These are phyloP conservation scores for Grifola frondosa DNA, from an alignment of 1,284 basidiomycete species.

Conservation along the genomic window DNA sequence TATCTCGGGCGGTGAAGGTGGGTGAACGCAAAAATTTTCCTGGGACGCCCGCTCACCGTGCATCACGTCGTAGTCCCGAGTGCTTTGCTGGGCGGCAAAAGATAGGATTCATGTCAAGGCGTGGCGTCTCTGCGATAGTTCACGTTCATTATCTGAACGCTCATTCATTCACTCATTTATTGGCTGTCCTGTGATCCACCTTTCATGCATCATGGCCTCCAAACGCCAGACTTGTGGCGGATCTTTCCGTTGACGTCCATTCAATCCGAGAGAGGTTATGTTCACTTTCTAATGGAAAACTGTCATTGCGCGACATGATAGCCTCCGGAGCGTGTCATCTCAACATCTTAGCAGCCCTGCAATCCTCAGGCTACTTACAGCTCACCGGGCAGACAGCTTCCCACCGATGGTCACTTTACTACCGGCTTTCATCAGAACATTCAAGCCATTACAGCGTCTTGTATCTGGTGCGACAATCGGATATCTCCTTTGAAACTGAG, in stretches of 20 bases:
- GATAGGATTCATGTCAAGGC: no score
- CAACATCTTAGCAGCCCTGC: no score
- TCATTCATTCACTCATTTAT: constrained; percentile 14
- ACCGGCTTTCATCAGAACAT: neutral
- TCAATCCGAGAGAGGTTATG: constrained; percentile 4
- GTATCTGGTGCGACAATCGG: neutral
- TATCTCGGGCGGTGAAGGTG: no score
- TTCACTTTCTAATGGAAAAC: constrained; percentile 16
- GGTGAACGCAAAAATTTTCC: no score
- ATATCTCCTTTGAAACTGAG: neutral
- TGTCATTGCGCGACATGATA: no score
- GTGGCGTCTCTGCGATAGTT: no score
- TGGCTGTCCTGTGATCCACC: constrained; percentile 5
- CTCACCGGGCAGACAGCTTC: no score
- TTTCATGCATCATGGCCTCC: neutral
- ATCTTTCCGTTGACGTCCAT: constrained; percentile 16
- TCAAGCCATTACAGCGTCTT: neutral
- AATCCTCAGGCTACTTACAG: no score
- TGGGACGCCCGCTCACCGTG: no score
- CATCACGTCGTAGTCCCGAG: no score
- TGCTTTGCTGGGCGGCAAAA: no score
- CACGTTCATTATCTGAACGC: constrained; percentile 26
- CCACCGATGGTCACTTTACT: neutral
- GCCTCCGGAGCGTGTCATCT: no score
- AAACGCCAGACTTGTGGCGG: constrained; percentile 4